A percentile compares a stretch with the other conserved stretches of the same genome.
phyloP scores from a whole-genome alignment of 2,329 filamentous ascomycete genomes.

The Xylogone sp. region DNA sequence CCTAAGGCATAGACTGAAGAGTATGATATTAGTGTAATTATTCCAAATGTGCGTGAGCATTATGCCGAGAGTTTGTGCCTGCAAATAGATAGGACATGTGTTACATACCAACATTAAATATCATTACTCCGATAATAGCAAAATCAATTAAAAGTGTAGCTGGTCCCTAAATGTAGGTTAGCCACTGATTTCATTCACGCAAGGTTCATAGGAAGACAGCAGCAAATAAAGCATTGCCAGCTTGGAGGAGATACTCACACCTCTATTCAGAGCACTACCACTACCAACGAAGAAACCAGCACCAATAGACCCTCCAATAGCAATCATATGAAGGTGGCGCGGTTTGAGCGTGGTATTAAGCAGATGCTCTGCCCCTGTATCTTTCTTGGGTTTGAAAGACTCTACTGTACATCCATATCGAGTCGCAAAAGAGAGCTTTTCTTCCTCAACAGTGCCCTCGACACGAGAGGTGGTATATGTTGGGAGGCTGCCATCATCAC shows the following conservation, averaged over 20 bases:
- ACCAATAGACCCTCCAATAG: slow-evolving; percentile 87
- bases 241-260: slow-evolving; percentile 29
- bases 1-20: slow-evolving; percentile 87
- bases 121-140: slow-evolving; percentile 75
- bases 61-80: too few species aligned
- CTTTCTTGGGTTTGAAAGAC: slow-evolving; percentile 32
- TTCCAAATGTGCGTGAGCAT: too few species aligned
- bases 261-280: slow-evolving; percentile 64
- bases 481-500: too few species aligned
- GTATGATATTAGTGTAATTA: too few species aligned
- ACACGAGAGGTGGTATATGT: not conserved
- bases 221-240: too few species aligned
- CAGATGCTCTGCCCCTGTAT: slow-evolving; percentile 34
- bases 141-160: slow-evolving; percentile 76
- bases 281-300: slow-evolving; percentile 86
- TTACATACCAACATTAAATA: slow-evolving; percentile 51
- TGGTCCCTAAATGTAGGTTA: slow-evolving; percentile 47
- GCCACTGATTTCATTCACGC: too few species aligned
- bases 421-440: slow-evolving; percentile 31
- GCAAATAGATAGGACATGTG: too few species aligned
- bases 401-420: slow-evolving; percentile 33
- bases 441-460: slow-evolving; percentile 7
- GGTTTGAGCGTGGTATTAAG: slow-evolving; percentile 75
- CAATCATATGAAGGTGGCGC: slow-evolving; percentile 93
- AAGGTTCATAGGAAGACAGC: too few species aligned